These are phyloP conservation scores for Juglanconis sp. DNA, from an alignment of 2,329 filamentous ascomycete species.

Conservation along the genomic window DNA sequence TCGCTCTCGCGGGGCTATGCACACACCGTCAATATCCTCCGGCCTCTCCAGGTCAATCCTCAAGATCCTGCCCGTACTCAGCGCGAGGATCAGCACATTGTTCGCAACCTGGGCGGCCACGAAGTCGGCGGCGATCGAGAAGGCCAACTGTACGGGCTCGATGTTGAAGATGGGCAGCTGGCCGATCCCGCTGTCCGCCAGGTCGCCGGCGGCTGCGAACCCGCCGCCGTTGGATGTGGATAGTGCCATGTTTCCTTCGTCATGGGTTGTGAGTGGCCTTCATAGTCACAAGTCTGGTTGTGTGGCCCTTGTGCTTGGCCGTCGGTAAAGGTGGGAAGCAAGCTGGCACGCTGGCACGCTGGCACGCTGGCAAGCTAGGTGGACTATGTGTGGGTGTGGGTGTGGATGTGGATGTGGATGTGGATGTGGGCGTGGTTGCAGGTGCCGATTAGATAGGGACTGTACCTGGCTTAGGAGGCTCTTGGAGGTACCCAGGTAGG, in stretches of 20 bases:
- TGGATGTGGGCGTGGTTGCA: neutral
- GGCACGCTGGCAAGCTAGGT: too few species aligned
- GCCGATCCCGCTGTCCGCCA: constrained; percentile 48
- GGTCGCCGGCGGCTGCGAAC: constrained; percentile 59
- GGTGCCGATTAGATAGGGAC: neutral
- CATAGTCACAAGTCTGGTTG: constrained; percentile 9
- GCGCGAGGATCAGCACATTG: constrained; percentile 88
- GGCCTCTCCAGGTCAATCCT: constrained; percentile 92
- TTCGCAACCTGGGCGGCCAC: constrained; percentile 96
- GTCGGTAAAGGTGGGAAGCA: neutral
- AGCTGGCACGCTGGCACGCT: neutral
- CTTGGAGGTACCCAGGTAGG: neutral
- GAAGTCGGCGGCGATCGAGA: constrained; percentile 91
- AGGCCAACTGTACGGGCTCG: constrained; percentile 87
- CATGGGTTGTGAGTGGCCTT: constrained; percentile 13
- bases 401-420: neutral
- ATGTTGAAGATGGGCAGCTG: constrained; percentile 89
- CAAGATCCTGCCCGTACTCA: constrained; percentile 88
- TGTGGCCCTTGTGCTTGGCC: neutral
- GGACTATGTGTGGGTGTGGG: neutral
- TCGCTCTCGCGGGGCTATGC: neutral
- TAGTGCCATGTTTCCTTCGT: constrained; percentile 57
- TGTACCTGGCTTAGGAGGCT: neutral
- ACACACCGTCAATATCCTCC: constrained; percentile 84
- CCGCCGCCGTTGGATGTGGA: constrained; percentile 60